Evolutionary conservation across 441 rosid genomes (phyloP).

Genomic region (Eutrema salsugineum): DNA sequence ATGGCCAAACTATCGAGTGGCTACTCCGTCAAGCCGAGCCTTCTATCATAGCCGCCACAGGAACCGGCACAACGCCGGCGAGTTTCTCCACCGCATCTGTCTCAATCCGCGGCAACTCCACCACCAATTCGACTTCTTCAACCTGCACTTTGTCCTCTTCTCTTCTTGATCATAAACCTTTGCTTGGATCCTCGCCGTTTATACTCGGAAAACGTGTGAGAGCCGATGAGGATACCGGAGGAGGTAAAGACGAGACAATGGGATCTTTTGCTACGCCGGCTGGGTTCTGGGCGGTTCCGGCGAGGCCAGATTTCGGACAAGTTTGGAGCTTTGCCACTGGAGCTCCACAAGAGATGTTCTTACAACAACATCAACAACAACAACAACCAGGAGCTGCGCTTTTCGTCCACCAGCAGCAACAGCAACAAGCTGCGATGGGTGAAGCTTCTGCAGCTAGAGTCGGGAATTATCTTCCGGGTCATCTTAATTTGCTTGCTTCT

Average conservation of each 20-base stretch:
- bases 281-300: conserved; percentile 90
- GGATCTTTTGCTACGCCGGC: conserved; percentile 36
- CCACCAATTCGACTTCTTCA: conserved; percentile 37
- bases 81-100: conserved; percentile 74
- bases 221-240: conserved; percentile 43
- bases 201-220: conserved; percentile 76
- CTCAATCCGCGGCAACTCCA: conserved; percentile 52
- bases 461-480: conserved; percentile 92
- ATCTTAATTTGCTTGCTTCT: conserved; percentile 86
- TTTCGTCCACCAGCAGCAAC: conserved; percentile 71
- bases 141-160: conserved; percentile 33
- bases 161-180: conserved; percentile 64
- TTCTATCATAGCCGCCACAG: conserved; percentile 90
- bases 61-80: conserved; percentile 92
- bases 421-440: conserved; percentile 58
- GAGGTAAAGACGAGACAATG: conserved; percentile 45
- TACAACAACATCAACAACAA: conserved; percentile 43
- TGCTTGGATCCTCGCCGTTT: conserved; percentile 49
- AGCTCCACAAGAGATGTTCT: conserved; percentile 48
- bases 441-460: conserved; percentile 97
- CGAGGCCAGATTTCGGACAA: conserved; percentile 69
- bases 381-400: conserved; percentile 36
- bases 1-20: conserved; percentile 97
- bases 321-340: conserved; percentile 78
- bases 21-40: conserved; percentile 97